Conservation (phyloP, 1,139 yeast species). For the Protomyces gravidus region DNA sequence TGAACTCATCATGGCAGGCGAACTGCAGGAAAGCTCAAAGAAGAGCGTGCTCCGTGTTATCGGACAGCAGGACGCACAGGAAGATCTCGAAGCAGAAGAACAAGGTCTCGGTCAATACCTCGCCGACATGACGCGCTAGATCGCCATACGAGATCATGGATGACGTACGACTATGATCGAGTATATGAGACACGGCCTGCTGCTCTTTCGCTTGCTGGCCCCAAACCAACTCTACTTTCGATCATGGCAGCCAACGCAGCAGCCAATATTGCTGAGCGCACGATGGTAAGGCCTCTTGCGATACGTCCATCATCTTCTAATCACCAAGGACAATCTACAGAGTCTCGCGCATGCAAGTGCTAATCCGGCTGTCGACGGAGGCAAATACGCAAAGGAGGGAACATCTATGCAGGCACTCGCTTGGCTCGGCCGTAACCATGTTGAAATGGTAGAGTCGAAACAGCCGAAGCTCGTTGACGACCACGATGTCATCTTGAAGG, state of each 20-base stretch:
- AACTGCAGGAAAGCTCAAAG: constrained; percentile 76
- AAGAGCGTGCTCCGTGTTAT: constrained; percentile 73
- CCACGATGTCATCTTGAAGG: constrained; percentile 48
- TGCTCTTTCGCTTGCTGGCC: too few species aligned
- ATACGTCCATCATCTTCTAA: too few species aligned
- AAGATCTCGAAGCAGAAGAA: constrained; percentile 43
- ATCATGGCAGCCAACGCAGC: constrained; percentile 22
- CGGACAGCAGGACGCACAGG: constrained; percentile 67
- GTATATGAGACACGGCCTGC: not conserved
- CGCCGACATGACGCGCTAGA: constrained; percentile 12
- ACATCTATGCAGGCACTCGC: constrained; percentile 30
- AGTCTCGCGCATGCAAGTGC: constrained; percentile 15
- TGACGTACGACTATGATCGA: too few species aligned
- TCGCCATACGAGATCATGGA: not conserved
- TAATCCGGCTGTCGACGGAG: constrained; percentile 17
- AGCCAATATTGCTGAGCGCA: constrained; percentile 15
- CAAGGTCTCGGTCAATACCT: constrained; percentile 32
- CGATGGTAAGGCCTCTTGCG: constrained; percentile 17
- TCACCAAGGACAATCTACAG: constrained; percentile 7
- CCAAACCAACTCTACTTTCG: not conserved
- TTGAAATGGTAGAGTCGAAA: constrained; percentile 39
- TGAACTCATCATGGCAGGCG: constrained; percentile 77
- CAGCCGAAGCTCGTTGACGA: constrained; percentile 43
- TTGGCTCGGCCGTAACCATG: constrained; percentile 28
- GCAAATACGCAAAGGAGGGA: constrained; percentile 17